phyloP scores from a whole-genome alignment of 164 flowering plant genomes.

The Malania oleifera region DNA sequence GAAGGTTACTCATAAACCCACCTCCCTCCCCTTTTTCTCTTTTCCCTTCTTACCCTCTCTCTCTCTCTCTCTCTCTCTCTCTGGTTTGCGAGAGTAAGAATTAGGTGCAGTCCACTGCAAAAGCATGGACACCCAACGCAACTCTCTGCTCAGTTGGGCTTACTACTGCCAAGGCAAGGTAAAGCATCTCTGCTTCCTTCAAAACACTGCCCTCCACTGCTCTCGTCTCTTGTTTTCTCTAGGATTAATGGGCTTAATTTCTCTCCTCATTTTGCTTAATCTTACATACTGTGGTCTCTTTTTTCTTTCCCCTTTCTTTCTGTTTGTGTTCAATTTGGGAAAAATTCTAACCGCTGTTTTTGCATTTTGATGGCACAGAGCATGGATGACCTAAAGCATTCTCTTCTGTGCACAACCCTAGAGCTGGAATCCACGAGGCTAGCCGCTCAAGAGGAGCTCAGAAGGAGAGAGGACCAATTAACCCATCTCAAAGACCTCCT shows the following conservation, averaged over 20 bases:
- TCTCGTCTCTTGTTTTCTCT: too few relatives aligned
- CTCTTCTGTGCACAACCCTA: slow-evolving; percentile 50
- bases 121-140: slow-evolving; percentile 46
- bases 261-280: background rate
- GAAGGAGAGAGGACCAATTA: slow-evolving; percentile 60
- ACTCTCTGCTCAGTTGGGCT: slow-evolving; percentile 44
- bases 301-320: background rate
- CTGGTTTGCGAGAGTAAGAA: background rate
- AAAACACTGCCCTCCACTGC: too few relatives aligned
- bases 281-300: too few relatives aligned
- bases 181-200: slow-evolving; percentile 1
- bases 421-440: slow-evolving; percentile 74
- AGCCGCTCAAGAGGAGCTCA: slow-evolving; percentile 67
- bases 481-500: slow-evolving; percentile 50
- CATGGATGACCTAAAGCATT: slow-evolving; percentile 62
- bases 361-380: slow-evolving; percentile 31
- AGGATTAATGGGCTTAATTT: background rate
- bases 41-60: background rate
- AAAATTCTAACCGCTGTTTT: slow-evolving; percentile 6
- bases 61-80: slow-evolving; percentile 6
- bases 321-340: slow-evolving; percentile 8
- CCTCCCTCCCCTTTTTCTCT: background rate
- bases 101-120: background rate
- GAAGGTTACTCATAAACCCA: slow-evolving; percentile 19
- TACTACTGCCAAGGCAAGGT: slow-evolving; percentile 77